phyloP scores from a whole-genome alignment of 129 eudicot genomes.

The Tagetes patula region DNA sequence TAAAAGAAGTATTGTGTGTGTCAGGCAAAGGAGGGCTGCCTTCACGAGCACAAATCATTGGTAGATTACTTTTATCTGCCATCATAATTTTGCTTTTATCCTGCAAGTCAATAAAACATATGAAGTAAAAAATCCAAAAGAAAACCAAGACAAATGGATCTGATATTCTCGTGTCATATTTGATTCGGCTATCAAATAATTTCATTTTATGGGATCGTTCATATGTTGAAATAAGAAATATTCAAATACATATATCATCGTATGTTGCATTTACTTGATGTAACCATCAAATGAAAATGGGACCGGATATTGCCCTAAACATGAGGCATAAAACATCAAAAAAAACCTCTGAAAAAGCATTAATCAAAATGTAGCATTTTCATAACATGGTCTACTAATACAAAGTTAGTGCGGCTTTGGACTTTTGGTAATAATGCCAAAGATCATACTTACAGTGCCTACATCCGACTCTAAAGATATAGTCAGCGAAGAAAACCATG shows the following conservation, averaged over 20 bases:
- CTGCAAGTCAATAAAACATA: conserved; percentile 40
- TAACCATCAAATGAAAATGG: conserved; percentile 7
- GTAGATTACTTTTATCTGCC: conserved; percentile 45
- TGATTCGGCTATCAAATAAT: neutral
- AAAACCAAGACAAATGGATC: neutral
- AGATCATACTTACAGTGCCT: conserved; percentile 61
- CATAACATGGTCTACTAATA: neutral
- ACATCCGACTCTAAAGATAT: conserved; percentile 73
- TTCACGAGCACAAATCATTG: conserved; percentile 89
- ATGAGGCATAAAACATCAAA: conserved; percentile 4
- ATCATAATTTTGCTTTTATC: conserved; percentile 43
- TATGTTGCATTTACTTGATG: conserved; percentile 7
- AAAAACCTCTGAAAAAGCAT: neutral
- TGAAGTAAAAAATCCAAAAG: conserved; percentile 17
- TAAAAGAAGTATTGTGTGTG: conserved; percentile 56
- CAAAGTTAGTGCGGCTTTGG: neutral
- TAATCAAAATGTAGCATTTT: conserved; percentile 9
- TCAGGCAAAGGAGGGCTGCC: conserved; percentile 96
- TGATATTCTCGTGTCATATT: neutral
- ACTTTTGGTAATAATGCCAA: conserved; percentile 14
- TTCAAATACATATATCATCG: neutral
- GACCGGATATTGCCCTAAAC: neutral
- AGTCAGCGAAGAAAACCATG: conserved; percentile 79
- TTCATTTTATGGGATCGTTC: conserved; percentile 1
- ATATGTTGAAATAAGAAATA: neutral